Conservation (phyloP, 768 basidiomycete genomes). For the Mycena venus region DNA sequence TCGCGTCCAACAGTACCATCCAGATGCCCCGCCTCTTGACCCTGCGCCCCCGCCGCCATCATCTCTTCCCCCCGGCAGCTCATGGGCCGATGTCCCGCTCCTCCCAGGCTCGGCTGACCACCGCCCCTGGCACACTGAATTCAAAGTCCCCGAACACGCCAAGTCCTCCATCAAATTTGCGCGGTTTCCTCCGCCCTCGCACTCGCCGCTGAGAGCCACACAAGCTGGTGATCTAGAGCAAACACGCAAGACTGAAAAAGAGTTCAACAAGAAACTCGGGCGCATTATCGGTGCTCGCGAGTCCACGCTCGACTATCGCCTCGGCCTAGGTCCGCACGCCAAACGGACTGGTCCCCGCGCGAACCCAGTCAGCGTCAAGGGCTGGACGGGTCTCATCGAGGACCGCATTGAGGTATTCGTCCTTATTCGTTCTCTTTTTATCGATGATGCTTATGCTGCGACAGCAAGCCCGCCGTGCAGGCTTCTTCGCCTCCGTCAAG, state of each 20-base stretch:
- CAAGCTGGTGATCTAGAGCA: conserved; percentile 46
- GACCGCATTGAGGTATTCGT: conserved; percentile 79
- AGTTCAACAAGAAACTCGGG: conserved; percentile 66
- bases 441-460: not conserved
- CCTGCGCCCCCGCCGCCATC: conserved; percentile 6
- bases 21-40: conserved; percentile 38
- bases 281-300: conserved; percentile 76
- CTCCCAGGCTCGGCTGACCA: conserved; percentile 70
- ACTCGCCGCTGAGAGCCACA: conserved; percentile 31
- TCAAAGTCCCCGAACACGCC: conserved; percentile 70
- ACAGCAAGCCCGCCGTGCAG: conserved; percentile 75
- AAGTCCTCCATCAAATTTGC: conserved; percentile 67
- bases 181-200: conserved; percentile 50
- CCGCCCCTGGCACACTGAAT: conserved; percentile 79
- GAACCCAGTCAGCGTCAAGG: conserved; percentile 77
- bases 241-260: conserved; percentile 59
- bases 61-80: conserved; percentile 44
- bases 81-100: conserved; percentile 65
- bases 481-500: conserved; percentile 78
- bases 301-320: conserved; percentile 80
- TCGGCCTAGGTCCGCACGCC: conserved; percentile 60
- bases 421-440: not conserved
- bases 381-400: conserved; percentile 83
- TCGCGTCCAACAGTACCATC: conserved; percentile 43
- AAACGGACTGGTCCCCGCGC: conserved; percentile 41